Percentiles rank a stretch among this genome's conserved stretches.
Conservation (phyloP, 257 asterid genomes). For the Solanum rostratum region DNA sequence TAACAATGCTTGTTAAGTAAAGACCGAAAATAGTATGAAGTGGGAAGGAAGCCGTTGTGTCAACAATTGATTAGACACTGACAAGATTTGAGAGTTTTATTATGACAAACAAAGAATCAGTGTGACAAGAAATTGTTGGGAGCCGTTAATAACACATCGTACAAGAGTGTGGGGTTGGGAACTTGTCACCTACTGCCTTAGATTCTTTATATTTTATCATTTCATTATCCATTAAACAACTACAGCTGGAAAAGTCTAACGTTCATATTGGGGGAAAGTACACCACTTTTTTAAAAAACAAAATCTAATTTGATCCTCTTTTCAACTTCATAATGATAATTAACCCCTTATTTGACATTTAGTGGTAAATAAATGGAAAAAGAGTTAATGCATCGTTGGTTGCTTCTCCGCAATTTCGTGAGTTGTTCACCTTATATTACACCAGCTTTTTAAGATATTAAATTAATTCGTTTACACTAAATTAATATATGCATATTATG, state of each 20-base stretch:
- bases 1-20: too few relatives aligned
- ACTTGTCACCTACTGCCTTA: neutral
- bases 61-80: neutral
- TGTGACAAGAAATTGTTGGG: neutral
- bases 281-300: neutral
- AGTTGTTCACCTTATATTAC: too few relatives aligned
- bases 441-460: too few relatives aligned
- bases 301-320: neutral
- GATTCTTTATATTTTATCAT: neutral
- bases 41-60: neutral
- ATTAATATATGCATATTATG: too few relatives aligned
- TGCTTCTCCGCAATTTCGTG: too few relatives aligned
- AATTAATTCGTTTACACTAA: too few relatives aligned
- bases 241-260: constrained; percentile 4
- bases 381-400: too few relatives aligned
- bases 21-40: neutral
- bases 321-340: neutral
- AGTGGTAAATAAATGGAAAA: too few relatives aligned
- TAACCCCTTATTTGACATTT: too few relatives aligned
- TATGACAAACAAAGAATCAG: neutral
- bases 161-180: neutral
- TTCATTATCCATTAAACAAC: neutral
- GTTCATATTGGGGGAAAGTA: neutral
- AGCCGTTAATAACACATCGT: neutral
- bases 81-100: neutral